Base-by-base conservation (phyloP, 768 basidiomycete species). In the Mycena latifolia region DNA sequence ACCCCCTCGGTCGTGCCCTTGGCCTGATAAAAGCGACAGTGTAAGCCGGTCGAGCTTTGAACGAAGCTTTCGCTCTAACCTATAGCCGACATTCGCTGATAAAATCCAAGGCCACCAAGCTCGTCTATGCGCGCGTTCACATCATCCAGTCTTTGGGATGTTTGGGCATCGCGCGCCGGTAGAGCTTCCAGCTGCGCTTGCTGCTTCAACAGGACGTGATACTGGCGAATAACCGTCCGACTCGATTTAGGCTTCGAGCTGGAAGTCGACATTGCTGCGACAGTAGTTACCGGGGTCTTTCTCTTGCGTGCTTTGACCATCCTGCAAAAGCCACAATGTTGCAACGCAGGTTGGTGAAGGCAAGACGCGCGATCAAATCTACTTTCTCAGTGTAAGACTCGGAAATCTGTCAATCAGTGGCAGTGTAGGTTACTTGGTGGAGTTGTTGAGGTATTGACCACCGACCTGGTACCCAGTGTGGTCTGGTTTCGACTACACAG, bases 61-160 rank as follows among this genome's bases (percentile, higher is more conserved):
- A 52, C 10, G 25, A 35, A 20, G 29, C 33, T n/a, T 31, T 51
- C 39, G 82, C 7, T n/a, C 75, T 96, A 95, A 5, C 96, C 96
- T 15, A 92, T 82, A 58, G 79, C 85, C 33, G 94, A 96, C 85
- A 95, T 93, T 41, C 81, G 84, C 75, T 98, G 95, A 75, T 98
- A 98, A 27, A 80, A 81, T 58, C 89, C 87, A 39, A 98, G 73
- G 2, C 94, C 95, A 5, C 95, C 95, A n/a, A 94, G 79, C 15
- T 78, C 78, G 3, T 84, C 83, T 20, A 97, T 89, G 72, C 92
- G 84, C 17, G 76, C 63, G 45, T 91, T 85, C 18, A 95, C 80
- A n/a, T 84, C 80, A 3, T 66, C 77, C 39, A 93, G 74, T 56
- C 82, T 81, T 15, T 74, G 65, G 29, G 67, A 70, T 28, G 76